Evolutionary conservation across 1,139 yeast genomes (phyloP), one percentile per base, ranked within the genome.

Genomic region (Candida pseudoviswanathii): DNA sequence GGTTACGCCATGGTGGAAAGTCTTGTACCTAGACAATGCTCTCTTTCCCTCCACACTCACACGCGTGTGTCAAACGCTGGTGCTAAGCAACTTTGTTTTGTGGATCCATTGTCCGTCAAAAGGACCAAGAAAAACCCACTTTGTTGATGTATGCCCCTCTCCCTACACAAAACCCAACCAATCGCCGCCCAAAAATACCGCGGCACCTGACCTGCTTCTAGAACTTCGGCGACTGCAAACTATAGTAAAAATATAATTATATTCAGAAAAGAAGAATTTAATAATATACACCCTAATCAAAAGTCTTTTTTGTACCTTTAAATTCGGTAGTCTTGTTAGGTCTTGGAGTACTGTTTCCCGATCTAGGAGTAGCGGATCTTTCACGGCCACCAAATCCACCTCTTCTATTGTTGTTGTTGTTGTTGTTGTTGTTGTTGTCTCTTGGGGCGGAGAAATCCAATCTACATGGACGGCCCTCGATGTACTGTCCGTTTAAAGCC

Each of bases 361-460:
- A 36, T 40, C 46, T 48, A 63, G 88, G 84, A 50, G 81, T 73
- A 50, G 81, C 64, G 47, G 72, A 77, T 75, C 72, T 78, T 69
- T 67, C 81, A 54, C 78, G 71, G 48, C 75, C 71, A 46, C 67
- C 62, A 38, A 58, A 56, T 36, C 66, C 66, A 53, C 75, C 71
- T 40, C 57, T 45, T 51, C 76, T 65, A 52, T 60, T 60, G 27
- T 37, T 37, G 29, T 37, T 37, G 40, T 36, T 66, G 22, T 44
- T 45, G 56, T 63, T 63, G 63, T 65, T 64, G 61, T 80, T 60
- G 64, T 67, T 64, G 61, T 67, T 66, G 56, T 85, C 90, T 75
- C 89, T 89, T 70, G 99, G 98, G 54, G 96, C 83, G 47, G 97
- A 89, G 81, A 70, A 94, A 75, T 94, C 99, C 60, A 94, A 81